Conservation (phyloP, 1,284 basidiomycete species). For the Trichosporon coremiiforme region DNA sequence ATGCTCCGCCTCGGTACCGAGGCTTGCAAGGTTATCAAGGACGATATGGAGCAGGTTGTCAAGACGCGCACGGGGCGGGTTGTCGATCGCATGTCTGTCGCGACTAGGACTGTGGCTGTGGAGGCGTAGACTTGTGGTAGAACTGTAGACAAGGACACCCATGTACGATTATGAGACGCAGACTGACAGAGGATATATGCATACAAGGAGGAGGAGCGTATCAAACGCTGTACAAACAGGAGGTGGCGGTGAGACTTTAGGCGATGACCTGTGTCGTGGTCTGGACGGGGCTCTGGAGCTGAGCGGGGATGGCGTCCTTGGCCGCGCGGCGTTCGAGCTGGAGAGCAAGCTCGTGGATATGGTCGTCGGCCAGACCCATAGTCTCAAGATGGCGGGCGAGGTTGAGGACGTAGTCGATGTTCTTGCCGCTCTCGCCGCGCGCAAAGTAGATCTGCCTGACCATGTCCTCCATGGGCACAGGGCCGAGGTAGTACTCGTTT, state of each 20-base stretch:
- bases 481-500: slow-evolving; percentile 31
- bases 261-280: slow-evolving; percentile 12
- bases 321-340: slow-evolving; percentile 18
- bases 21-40: slow-evolving; percentile 74
- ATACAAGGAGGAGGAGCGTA: background rate
- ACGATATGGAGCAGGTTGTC: slow-evolving; percentile 79
- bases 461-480: slow-evolving; percentile 21
- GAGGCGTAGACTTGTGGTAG: slow-evolving; percentile 13
- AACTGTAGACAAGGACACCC: background rate
- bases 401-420: slow-evolving; percentile 31
- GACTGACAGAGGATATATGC: slow-evolving; percentile 6
- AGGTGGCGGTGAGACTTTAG: background rate
- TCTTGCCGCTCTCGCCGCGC: slow-evolving; percentile 22
- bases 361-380: slow-evolving; percentile 31
- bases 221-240: slow-evolving; percentile 8
- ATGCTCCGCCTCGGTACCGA: slow-evolving; percentile 78
- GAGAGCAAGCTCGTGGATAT: slow-evolving; percentile 26
- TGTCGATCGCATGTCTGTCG: slow-evolving; percentile 56
- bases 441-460: slow-evolving; percentile 26
- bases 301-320: slow-evolving; percentile 1
- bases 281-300: slow-evolving; percentile 9
- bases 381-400: slow-evolving; percentile 25
- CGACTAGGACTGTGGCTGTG: slow-evolving; percentile 18
- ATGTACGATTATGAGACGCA: slow-evolving; percentile 11
- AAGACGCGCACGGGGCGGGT: slow-evolving; percentile 67